Percentiles rank a stretch among this genome's conserved stretches.
Conservation (phyloP, 306 rosid species). For the Castanea mollissima region DNA sequence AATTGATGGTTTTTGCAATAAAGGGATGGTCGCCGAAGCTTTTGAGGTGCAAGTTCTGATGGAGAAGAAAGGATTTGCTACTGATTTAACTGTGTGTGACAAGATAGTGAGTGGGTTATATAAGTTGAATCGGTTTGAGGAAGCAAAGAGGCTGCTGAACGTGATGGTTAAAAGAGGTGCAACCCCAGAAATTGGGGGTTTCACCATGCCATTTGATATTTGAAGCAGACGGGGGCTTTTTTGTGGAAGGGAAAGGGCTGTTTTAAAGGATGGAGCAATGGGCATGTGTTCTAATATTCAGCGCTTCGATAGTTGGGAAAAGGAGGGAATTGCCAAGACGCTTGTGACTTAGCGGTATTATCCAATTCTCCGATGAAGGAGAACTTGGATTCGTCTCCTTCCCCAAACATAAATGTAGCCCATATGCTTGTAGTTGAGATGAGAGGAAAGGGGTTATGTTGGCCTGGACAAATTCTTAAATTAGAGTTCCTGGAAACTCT, state of each 20-base stretch:
- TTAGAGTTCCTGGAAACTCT: background rate
- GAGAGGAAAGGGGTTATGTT: background rate
- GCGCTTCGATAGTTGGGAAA: too few relatives aligned
- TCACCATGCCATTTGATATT: background rate
- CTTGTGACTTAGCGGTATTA: too few relatives aligned
- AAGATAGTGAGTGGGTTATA: conserved; percentile 16
- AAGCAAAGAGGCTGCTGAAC: conserved; percentile 21
- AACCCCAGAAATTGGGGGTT: background rate
- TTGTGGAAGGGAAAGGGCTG: background rate
- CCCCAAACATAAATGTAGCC: background rate
- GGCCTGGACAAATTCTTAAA: background rate
- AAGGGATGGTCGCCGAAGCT: conserved; percentile 26
- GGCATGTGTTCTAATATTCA: background rate
- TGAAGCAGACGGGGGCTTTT: background rate
- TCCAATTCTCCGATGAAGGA: too few relatives aligned
- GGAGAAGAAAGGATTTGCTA: conserved; percentile 13
- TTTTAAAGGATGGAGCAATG: background rate
- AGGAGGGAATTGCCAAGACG: too few relatives aligned
- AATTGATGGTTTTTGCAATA: conserved; percentile 18
- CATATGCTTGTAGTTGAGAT: background rate
- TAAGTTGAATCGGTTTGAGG: conserved; percentile 14
- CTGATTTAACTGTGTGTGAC: conserved; percentile 1
- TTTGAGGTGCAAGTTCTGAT: conserved; percentile 20
- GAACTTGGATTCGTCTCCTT: too few relatives aligned
- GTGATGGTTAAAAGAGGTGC: conserved; percentile 25